Evolutionary conservation across 768 basidiomycete genomes (phyloP).

Genomic region (Inosperma sp.): DNA sequence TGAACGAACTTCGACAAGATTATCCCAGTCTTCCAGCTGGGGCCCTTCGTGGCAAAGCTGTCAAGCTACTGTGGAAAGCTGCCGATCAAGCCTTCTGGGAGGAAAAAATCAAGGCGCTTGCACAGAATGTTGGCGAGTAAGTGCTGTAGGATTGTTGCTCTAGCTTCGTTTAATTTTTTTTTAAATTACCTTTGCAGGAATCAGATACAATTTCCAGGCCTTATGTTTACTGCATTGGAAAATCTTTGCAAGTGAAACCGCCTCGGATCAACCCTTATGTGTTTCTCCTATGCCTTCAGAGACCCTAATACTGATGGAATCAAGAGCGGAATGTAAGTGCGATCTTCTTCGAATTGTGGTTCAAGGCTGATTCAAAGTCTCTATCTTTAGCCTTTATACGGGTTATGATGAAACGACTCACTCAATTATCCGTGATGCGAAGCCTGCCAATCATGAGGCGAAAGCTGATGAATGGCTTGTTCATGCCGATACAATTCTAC

Average conservation of each 20-base stretch:
- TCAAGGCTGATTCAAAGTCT: not conserved
- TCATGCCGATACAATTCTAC: not conserved
- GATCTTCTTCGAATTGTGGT: no score
- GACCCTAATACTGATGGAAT: not conserved
- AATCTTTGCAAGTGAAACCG: not conserved
- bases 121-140: conserved; percentile 1
- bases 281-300: conserved; percentile 5
- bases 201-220: conserved; percentile 9
- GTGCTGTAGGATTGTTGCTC: no score
- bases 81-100: conserved; percentile 6
- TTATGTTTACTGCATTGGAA: conserved; percentile 4
- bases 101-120: not conserved
- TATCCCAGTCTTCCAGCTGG: conserved; percentile 7
- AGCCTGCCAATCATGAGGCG: not conserved
- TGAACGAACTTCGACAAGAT: not conserved
- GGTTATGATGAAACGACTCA: not conserved
- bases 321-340: not conserved
- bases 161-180: not conserved
- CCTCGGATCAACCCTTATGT: conserved; percentile 4
- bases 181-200: not conserved
- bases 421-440: not conserved
- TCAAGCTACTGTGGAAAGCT: conserved; percentile 6
- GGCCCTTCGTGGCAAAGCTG: conserved; percentile 6
- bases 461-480: not conserved
- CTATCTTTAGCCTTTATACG: not conserved